Evolutionary conservation across 768 basidiomycete species (phyloP).

Genomic region (Leccinum truebloodii): DNA sequence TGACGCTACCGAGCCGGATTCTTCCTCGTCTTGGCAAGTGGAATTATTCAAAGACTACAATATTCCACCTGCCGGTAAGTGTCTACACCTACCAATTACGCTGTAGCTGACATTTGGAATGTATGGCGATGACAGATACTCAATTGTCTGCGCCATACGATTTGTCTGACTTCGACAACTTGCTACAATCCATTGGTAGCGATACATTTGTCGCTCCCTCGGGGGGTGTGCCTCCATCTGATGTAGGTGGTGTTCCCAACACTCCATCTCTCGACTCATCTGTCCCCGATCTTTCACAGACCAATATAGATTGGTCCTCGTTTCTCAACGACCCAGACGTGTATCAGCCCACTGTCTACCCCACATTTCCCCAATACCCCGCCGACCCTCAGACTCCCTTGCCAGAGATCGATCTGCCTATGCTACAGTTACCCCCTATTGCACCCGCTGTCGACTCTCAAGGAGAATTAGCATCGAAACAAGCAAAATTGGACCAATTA

Average conservation of each 20-base stretch:
- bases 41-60: slow-evolving; percentile 35
- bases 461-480: slow-evolving; percentile 8
- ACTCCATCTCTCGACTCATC: not conserved
- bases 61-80: slow-evolving; percentile 16
- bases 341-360: not conserved
- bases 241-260: not conserved
- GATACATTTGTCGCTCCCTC: not conserved
- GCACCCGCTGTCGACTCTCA: not conserved
- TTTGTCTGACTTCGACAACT: slow-evolving; percentile 7
- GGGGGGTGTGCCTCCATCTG: not conserved
- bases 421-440: slow-evolving; percentile 22
- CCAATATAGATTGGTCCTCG: slow-evolving; percentile 16
- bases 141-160: not conserved
- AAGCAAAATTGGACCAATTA: slow-evolving; percentile 21
- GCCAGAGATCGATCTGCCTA: slow-evolving; percentile 28
- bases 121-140: not conserved
- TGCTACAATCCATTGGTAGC: slow-evolving; percentile 9
- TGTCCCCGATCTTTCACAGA: slow-evolving; percentile 5
- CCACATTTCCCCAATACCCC: slow-evolving; percentile 7
- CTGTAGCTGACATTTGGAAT: not conserved
- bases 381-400: slow-evolving; percentile 6
- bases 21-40: slow-evolving; percentile 32
- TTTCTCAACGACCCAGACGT: slow-evolving; percentile 8
- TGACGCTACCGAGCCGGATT: slow-evolving; percentile 26
- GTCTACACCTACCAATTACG: not conserved